phyloP scores from a whole-genome alignment of 2,329 filamentous ascomycete species.

The Pseudogymnoascus sp. region DNA sequence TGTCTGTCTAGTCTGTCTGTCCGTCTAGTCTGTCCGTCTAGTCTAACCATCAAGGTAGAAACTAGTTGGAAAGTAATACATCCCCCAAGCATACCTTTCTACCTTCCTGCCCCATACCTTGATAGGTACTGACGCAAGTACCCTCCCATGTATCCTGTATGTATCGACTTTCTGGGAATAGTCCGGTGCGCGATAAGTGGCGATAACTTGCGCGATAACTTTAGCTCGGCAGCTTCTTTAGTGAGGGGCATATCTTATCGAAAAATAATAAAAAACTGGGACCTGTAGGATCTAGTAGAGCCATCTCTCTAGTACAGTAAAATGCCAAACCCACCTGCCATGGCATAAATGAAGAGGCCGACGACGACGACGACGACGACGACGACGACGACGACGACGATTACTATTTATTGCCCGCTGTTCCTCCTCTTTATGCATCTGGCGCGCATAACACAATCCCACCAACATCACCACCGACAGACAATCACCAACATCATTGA shows the following conservation, averaged over 20 bases:
- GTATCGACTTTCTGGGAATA: not conserved
- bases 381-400: no score
- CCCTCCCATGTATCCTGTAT: not conserved
- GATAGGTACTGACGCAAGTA: constrained; percentile 1
- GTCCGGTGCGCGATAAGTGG: not conserved
- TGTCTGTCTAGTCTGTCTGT: not conserved
- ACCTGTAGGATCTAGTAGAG: no score
- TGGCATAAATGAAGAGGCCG: no score
- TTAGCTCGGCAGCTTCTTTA: not conserved
- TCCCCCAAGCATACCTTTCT: not conserved
- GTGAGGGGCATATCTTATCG: not conserved
- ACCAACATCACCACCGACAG: not conserved
- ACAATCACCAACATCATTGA: not conserved
- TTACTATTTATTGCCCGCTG: no score
- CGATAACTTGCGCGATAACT: not conserved
- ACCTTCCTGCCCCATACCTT: not conserved
- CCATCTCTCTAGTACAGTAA: no score
- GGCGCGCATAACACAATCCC: no score
- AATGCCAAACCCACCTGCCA: no score
- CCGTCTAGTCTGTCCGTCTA: not conserved
- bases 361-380: no score
- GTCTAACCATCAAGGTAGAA: not conserved
- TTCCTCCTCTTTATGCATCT: no score
- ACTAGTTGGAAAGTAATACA: no score
- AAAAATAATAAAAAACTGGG: not conserved